Base-by-base conservation (phyloP, 129 eudicot species). In the Flaveria ramosissima region DNA sequence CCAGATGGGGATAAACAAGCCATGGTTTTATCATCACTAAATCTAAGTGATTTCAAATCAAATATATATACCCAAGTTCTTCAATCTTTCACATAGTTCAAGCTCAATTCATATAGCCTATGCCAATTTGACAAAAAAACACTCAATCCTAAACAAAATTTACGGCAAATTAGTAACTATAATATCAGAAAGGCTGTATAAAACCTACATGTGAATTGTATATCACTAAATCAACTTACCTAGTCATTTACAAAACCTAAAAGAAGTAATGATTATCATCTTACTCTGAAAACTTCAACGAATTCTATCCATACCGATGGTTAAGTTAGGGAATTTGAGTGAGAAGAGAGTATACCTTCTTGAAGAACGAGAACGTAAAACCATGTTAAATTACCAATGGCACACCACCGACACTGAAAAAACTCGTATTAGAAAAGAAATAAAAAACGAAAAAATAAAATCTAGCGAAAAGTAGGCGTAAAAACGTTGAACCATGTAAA, bases 261-360 rank as follows among this genome's bases (percentile, higher is more conserved):
- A 27, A 27, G 2, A 27, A 27, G 30, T 27, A 27, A 27, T 36
- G 7, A 36, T 36, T 36, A 36, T 36, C 41, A 36, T 36, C 41
- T 36, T 36, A 36, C 16, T 14, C 32, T 53, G 15, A 50, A 24
- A 47, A 47, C 13, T 13, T 14, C 13, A 45, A 69, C 59, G 42
- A 68, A 42, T 14, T 23, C 59, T 70, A 27, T 70, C 26, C 9
- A 15, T 70, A 42, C 9, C 2, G 9, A 68, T 16, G 52, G 19
- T 42, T 56, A 39, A 41, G 2, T 19, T 19, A 10, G 1, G 0
- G 17, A 64, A 20, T 0, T 45, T 16, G 55, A 47, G 6, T 17
- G 55, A 11, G 27, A 2, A n/a, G 3, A 2, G 10, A n/a, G 24
- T 23, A 65, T 72, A 82, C 86, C 86, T 83, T 83, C 11, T 60